Evolutionary conservation across 2,329 filamentous ascomycete species (phyloP).

Genomic region (Aspergillus sp.): DNA sequence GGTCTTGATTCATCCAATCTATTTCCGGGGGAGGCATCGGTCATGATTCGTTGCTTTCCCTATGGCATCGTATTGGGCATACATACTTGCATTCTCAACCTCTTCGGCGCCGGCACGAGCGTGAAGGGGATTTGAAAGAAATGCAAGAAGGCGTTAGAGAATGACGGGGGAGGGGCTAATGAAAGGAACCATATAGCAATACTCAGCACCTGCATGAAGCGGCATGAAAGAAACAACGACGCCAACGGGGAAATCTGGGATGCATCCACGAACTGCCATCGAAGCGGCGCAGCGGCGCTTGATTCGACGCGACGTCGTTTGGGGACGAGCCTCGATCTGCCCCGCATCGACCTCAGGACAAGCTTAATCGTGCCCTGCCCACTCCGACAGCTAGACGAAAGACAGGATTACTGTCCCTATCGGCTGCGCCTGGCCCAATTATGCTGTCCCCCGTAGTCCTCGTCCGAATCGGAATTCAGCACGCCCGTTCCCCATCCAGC

Average conservation of each 20-base stretch:
- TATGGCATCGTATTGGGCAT: conserved; percentile 41
- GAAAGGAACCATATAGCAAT: background rate
- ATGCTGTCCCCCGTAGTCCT: conserved; percentile 2
- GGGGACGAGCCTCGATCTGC: conserved; percentile 22
- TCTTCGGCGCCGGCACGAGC: conserved; percentile 6
- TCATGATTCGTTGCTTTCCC: conserved; percentile 35
- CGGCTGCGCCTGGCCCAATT: conserved; percentile 5
- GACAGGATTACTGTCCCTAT: background rate
- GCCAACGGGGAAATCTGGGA: conserved; percentile 15
- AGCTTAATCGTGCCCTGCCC: conserved; percentile 19
- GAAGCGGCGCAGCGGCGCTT: conserved; percentile 10
- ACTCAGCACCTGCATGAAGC: conserved; percentile 19
- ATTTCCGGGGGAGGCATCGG: conserved; percentile 5
- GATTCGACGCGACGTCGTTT: conserved; percentile 15
- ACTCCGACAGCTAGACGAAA: conserved; percentile 6
- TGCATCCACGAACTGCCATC: conserved; percentile 12
- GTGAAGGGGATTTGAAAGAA: conserved; percentile 1
- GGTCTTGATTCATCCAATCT: conserved; percentile 15
- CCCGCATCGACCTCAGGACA: conserved; percentile 21
- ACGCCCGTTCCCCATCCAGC: background rate
- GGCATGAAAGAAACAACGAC: conserved; percentile 13
- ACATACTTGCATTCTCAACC: conserved; percentile 37
- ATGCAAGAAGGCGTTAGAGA: conserved; percentile 4
- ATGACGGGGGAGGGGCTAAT: background rate
- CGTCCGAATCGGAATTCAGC: background rate